A percentile compares a stretch with the other conserved stretches of the same genome.
Evolutionary conservation across 257 asterid species (phyloP).

Genomic region (Solanum corneliomulleri): DNA sequence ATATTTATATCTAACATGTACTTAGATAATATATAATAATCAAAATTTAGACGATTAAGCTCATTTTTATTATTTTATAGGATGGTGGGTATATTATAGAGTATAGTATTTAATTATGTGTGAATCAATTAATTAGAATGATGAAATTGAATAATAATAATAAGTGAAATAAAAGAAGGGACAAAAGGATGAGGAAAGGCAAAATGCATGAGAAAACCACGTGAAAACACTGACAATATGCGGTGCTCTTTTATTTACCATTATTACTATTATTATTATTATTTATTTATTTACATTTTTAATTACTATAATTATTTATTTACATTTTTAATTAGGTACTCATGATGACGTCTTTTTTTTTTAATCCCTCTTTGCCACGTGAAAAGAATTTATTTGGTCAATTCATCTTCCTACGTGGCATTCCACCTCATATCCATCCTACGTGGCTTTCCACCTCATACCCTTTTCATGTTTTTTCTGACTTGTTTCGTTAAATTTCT

Average conservation of each 20-base stretch:
- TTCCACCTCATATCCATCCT: conserved; percentile 19
- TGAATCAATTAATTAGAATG: background rate
- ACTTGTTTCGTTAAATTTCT: no score
- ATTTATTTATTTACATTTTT: background rate
- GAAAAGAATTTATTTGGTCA: conserved; percentile 11
- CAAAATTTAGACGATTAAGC: background rate
- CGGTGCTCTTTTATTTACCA: conserved; percentile 23
- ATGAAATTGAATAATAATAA: background rate
- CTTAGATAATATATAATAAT: background rate
- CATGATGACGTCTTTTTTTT: conserved; percentile 6
- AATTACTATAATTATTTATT: background rate
- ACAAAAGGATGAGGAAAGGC: background rate
- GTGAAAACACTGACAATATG: conserved; percentile 32
- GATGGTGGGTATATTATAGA: background rate
- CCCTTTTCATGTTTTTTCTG: background rate
- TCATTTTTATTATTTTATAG: background rate
- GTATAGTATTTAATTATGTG: background rate
- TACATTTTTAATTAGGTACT: background rate
- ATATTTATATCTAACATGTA: background rate
- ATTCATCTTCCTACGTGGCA: conserved; percentile 9
- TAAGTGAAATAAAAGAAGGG: background rate
- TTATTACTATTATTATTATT: background rate
- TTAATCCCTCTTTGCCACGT: conserved; percentile 19
- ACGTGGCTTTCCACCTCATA: conserved; percentile 25
- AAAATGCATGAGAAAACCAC: conserved; percentile 33